phyloP scores from a whole-genome alignment of 2,329 filamentous ascomycete species.

The Talaromyces rugulosus region DNA sequence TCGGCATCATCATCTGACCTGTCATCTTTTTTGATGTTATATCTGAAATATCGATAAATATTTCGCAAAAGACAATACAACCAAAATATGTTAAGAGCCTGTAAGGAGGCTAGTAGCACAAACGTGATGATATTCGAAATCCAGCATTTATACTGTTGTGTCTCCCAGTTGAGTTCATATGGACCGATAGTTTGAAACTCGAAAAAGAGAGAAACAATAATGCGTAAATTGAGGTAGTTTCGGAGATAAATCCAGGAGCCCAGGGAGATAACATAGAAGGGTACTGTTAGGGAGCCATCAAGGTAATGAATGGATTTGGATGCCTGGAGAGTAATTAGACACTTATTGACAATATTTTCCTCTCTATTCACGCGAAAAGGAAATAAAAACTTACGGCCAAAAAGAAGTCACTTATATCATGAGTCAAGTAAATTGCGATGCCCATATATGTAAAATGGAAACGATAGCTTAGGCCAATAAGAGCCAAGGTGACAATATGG shows the following conservation, averaged over 20 bases:
- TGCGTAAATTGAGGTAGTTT: slow-evolving; percentile 9
- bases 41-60: slow-evolving; percentile 6
- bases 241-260: slow-evolving; percentile 8
- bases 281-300: background rate
- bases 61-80: slow-evolving; percentile 9
- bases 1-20: slow-evolving; percentile 9
- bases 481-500: slow-evolving; percentile 10
- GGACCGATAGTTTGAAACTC: slow-evolving; percentile 11
- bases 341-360: background rate
- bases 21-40: slow-evolving; percentile 9
- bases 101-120: slow-evolving; percentile 4
- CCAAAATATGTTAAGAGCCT: slow-evolving; percentile 11
- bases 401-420: slow-evolving; percentile 12
- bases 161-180: slow-evolving; percentile 10
- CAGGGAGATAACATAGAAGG: background rate
- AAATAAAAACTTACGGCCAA: slow-evolving; percentile 6
- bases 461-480: slow-evolving; percentile 12
- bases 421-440: slow-evolving; percentile 10
- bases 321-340: background rate
- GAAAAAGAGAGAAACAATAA: slow-evolving; percentile 4
- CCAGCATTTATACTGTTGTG: slow-evolving; percentile 12
- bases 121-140: slow-evolving; percentile 12
- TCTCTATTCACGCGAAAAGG: background rate
- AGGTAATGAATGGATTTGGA: slow-evolving; percentile 11
- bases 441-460: slow-evolving; percentile 14